phyloP scores from a whole-genome alignment of 495 filamentous ascomycete species.

The Hyaloscypha bicolor region DNA sequence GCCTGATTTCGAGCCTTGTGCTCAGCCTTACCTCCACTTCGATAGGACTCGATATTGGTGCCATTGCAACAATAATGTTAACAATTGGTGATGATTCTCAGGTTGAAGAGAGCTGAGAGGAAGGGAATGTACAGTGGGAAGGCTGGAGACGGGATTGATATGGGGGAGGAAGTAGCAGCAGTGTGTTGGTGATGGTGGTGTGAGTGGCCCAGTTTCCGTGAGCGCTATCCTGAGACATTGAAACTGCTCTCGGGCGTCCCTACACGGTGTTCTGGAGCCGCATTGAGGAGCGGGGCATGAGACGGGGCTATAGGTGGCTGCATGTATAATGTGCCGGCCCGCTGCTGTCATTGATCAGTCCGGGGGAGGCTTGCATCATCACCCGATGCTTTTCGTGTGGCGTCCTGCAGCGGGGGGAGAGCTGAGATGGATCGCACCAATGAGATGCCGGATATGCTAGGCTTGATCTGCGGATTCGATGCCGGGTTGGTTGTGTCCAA shows the following conservation, averaged over 20 bases:
- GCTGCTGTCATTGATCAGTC: constrained; percentile 1
- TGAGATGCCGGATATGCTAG: neutral
- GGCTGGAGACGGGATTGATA: neutral
- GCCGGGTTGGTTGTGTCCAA: neutral
- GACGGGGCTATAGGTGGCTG: neutral
- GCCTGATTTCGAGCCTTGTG: neutral
- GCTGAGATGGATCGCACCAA: neutral
- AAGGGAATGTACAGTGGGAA: neutral
- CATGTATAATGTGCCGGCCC: constrained; percentile 8
- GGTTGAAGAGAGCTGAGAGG: neutral
- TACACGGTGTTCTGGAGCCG: constrained; percentile 19
- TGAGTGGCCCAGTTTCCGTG: constrained; percentile 6
- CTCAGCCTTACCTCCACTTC: neutral
- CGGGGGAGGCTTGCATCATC: constrained; percentile 12
- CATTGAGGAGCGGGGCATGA: neutral
- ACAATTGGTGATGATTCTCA: neutral
- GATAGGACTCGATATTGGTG: neutral
- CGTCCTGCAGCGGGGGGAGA: neutral
- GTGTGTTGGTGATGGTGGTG: neutral
- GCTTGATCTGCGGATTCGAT: neutral
- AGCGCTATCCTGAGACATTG: neutral
- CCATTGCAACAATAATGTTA: neutral
- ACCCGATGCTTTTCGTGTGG: neutral
- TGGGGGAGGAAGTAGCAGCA: neutral
- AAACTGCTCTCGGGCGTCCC: neutral